These are phyloP conservation scores for Penicillium antarcticum DNA, from an alignment of 495 filamentous ascomycete species.

Conservation along the genomic window DNA sequence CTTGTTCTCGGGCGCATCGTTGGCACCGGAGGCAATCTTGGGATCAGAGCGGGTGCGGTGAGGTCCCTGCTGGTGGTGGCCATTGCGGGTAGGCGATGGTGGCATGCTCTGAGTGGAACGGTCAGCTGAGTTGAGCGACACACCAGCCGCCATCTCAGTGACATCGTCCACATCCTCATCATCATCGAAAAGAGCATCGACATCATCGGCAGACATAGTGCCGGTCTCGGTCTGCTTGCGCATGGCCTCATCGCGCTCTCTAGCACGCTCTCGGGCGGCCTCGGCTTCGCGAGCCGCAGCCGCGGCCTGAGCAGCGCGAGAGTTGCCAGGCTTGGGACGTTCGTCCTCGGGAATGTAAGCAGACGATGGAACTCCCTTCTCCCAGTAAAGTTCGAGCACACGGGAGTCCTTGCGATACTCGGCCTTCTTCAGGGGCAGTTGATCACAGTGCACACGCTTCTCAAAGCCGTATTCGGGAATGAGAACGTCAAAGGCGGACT, in stretches of 20 bases:
- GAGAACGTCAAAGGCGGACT: constrained; percentile 96
- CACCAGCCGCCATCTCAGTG: constrained; percentile 79
- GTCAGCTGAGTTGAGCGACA: constrained; percentile 70
- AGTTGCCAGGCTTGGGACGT: constrained; percentile 69
- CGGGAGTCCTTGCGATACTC: constrained; percentile 95
- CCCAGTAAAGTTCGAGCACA: constrained; percentile 95
- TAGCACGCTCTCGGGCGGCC: constrained; percentile 70
- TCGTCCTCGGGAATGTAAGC: constrained; percentile 97
- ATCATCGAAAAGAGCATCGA: constrained; percentile 86
- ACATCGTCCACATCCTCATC: constrained; percentile 89
- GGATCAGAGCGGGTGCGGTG: constrained; percentile 91
- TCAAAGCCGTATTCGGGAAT: constrained; percentile 98
- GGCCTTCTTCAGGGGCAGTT: constrained; percentile 96
- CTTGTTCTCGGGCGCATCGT: constrained; percentile 68
- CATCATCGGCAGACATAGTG: constrained; percentile 84
- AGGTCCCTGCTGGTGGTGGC: constrained; percentile 65
- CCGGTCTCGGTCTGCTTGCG: constrained; percentile 90
- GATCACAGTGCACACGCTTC: constrained; percentile 98
- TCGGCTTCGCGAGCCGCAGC: constrained; percentile 76
- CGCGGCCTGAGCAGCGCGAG: constrained; percentile 63
- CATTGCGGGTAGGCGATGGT: constrained; percentile 80
- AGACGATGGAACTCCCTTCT: constrained; percentile 96
- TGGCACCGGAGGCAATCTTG: constrained; percentile 73
- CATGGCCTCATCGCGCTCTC: constrained; percentile 81
- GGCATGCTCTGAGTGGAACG: constrained; percentile 95